These are phyloP conservation scores for Cytospora chrysosperma DNA, from an alignment of 2,329 filamentous ascomycete genomes.

Conservation along the genomic window DNA sequence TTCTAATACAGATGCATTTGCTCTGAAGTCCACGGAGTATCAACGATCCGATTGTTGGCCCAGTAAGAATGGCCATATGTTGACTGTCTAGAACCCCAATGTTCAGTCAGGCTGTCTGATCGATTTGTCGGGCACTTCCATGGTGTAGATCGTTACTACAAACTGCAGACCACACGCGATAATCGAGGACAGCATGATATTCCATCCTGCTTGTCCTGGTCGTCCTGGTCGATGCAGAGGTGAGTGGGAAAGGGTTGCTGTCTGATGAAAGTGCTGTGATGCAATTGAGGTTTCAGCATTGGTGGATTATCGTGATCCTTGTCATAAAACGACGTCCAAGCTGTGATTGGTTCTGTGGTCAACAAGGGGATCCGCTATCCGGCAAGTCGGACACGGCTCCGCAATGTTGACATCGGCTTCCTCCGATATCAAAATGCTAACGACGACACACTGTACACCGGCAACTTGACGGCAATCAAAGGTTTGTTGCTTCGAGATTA, in stretches of 20 bases:
- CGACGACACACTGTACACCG: neutral
- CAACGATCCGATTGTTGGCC: conserved; percentile 11
- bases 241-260: conserved; percentile 12
- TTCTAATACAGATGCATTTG: neutral
- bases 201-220: neutral
- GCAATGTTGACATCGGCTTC: neutral
- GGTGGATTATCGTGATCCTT: neutral
- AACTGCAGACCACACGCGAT: neutral
- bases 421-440: conserved; percentile 1
- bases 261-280: conserved; percentile 8
- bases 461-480: neutral
- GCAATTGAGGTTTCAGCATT: conserved; percentile 19
- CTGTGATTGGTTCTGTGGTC: conserved; percentile 1
- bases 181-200: neutral
- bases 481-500: neutral
- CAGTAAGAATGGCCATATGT: neutral
- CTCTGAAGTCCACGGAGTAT: neutral
- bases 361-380: neutral
- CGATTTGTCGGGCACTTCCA: neutral
- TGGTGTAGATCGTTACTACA: neutral
- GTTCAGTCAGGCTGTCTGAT: neutral
- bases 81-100: neutral
- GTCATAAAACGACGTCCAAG: neutral
- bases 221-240: conserved; percentile 7
- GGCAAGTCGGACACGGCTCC: conserved; percentile 3